These are phyloP conservation scores for Aspergillus versicolor DNA, from an alignment of 2,329 filamentous ascomycete genomes.

Conservation along the genomic window DNA sequence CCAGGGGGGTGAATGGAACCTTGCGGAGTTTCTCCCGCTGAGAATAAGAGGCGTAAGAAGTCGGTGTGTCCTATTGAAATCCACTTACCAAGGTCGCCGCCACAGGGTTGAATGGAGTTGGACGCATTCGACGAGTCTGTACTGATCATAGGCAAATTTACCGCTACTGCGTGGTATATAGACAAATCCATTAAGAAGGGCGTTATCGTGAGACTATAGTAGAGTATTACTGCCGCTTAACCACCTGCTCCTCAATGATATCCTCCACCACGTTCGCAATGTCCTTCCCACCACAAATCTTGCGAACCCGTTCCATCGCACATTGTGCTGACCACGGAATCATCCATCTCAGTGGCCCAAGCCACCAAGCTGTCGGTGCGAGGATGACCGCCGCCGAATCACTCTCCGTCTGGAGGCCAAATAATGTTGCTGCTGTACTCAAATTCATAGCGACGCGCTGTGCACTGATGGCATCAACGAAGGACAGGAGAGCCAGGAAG, in stretches of 20 bases:
- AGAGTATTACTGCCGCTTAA: not conserved
- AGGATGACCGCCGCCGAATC: not conserved
- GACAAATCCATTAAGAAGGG: too few species aligned
- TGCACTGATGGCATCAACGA: conserved; percentile 2
- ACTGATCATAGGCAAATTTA: too few species aligned
- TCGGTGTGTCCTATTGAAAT: too few species aligned
- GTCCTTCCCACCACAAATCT: not conserved
- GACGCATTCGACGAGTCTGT: too few species aligned
- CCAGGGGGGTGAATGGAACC: too few species aligned
- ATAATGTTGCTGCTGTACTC: not conserved
- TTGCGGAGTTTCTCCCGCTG: too few species aligned
- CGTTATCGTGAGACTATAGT: too few species aligned
- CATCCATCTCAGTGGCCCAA: conserved; percentile 6
- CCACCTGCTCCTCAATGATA: not conserved
- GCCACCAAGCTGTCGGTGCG: conserved; percentile 7
- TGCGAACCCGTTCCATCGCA: not conserved
- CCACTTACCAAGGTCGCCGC: too few species aligned
- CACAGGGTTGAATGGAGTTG: too few species aligned
- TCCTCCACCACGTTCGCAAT: conserved; percentile 5
- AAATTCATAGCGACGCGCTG: conserved; percentile 1
- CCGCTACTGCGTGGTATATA: too few species aligned
- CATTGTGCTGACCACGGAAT: conserved; percentile 2
- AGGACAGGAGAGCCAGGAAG: conserved; percentile 4
- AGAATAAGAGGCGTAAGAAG: too few species aligned
- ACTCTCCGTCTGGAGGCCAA: conserved; percentile 9